These are phyloP conservation scores for Trichophyton verrucosum DNA, from an alignment of 2,329 filamentous ascomycete species.

Conservation along the genomic window DNA sequence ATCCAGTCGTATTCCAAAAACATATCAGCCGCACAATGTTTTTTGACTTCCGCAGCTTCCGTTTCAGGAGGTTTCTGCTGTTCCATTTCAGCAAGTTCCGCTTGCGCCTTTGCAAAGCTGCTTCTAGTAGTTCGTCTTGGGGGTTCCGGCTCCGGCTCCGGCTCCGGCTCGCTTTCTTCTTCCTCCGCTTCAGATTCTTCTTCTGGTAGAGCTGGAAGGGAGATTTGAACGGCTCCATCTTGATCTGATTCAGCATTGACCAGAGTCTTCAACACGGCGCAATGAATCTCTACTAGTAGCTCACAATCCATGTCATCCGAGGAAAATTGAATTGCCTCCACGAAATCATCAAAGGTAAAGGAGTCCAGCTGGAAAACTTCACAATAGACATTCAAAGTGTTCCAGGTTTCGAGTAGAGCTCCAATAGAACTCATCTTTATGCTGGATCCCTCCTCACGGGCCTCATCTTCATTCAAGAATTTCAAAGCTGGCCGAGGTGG, in stretches of 20 bases:
- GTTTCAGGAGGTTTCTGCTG: slow-evolving; percentile 41
- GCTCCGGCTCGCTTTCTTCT: slow-evolving; percentile 47
- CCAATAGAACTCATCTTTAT: slow-evolving; percentile 80
- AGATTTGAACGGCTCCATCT: slow-evolving; percentile 66
- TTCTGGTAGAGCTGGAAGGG: slow-evolving; percentile 60
- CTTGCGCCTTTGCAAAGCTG: slow-evolving; percentile 70
- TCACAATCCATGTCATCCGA: slow-evolving; percentile 66
- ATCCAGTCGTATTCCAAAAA: slow-evolving; percentile 69
- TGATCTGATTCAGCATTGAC: slow-evolving; percentile 59
- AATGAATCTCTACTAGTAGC: slow-evolving; percentile 81
- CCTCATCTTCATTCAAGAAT: slow-evolving; percentile 54
- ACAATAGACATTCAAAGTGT: slow-evolving; percentile 95
- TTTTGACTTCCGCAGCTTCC: slow-evolving; percentile 21
- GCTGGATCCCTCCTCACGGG: slow-evolving; percentile 21
- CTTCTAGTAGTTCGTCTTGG: slow-evolving; percentile 65
- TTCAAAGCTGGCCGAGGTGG: slow-evolving; percentile 59
- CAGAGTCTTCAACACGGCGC: slow-evolving; percentile 74
- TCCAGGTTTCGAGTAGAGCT: slow-evolving; percentile 79
- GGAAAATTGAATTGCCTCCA: slow-evolving; percentile 71
- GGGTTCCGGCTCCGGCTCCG: slow-evolving; percentile 59
- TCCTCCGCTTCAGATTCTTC: slow-evolving; percentile 54
- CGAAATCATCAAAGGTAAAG: slow-evolving; percentile 93
- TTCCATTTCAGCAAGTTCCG: slow-evolving; percentile 53
- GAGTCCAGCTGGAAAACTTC: slow-evolving; percentile 90
- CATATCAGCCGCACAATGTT: slow-evolving; percentile 56